Conservation (phyloP, 805 yeast genomes). For the Sungouiozyma ichnusensis region DNA sequence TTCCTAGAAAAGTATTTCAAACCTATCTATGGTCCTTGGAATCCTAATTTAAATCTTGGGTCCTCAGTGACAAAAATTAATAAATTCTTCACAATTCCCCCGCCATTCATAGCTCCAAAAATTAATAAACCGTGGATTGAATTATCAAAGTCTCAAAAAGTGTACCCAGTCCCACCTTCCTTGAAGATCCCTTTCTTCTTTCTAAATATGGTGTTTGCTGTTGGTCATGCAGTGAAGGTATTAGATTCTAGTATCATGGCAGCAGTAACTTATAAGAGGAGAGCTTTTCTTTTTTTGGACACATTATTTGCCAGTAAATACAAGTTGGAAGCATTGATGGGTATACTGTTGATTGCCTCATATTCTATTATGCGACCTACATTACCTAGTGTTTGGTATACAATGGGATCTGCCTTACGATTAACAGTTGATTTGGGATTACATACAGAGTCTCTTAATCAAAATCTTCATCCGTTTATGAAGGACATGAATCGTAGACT, state of each 20-base stretch:
- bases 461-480: slow-evolving; percentile 40
- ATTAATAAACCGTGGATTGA: slow-evolving; percentile 9
- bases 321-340: slow-evolving; percentile 62
- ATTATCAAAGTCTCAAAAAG: slow-evolving; percentile 25
- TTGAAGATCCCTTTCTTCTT: slow-evolving; percentile 54
- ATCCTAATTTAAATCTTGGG: slow-evolving; percentile 44
- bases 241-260: slow-evolving; percentile 53
- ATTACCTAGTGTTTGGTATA: slow-evolving; percentile 88
- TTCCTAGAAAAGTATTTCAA: slow-evolving; percentile 57
- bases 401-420: slow-evolving; percentile 69
- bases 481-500: slow-evolving; percentile 63
- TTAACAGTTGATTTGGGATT: slow-evolving; percentile 76
- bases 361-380: slow-evolving; percentile 85
- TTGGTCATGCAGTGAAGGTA: slow-evolving; percentile 66
- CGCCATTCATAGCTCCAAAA: slow-evolving; percentile 6
- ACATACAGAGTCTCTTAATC: slow-evolving; percentile 50
- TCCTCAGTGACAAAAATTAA: slow-evolving; percentile 41
- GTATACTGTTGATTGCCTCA: slow-evolving; percentile 53
- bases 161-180: slow-evolving; percentile 37
- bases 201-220: slow-evolving; percentile 66
- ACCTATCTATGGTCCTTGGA: slow-evolving; percentile 70
- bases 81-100: slow-evolving; percentile 26
- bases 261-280: slow-evolving; percentile 58
- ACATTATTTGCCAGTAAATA: slow-evolving; percentile 47
- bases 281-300: slow-evolving; percentile 52